A percentile compares a stretch with the other conserved stretches of the same genome.
These are phyloP conservation scores for Claviceps capensis DNA, from an alignment of 2,329 filamentous ascomycete genomes.

Conservation along the genomic window DNA sequence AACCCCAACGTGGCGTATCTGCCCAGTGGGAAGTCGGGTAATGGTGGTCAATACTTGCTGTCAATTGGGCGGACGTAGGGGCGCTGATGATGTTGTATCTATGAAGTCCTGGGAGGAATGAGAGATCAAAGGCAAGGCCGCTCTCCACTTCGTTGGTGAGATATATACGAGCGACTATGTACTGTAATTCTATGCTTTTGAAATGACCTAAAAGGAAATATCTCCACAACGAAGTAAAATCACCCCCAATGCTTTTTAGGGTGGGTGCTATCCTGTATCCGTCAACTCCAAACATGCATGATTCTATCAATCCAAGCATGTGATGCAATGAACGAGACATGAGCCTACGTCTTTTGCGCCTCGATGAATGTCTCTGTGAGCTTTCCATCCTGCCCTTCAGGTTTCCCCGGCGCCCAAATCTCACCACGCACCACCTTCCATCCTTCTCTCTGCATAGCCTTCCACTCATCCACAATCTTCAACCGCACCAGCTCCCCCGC, in stretches of 20 bases:
- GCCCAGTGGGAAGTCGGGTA: slow-evolving; percentile 58
- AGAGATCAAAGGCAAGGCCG: not conserved
- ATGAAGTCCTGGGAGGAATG: not conserved
- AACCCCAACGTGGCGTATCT: slow-evolving; percentile 97
- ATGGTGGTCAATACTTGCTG: slow-evolving; percentile 37
- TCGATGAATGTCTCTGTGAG: slow-evolving; percentile 28
- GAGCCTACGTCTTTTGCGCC: slow-evolving; percentile 1
- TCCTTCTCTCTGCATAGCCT: slow-evolving; percentile 47
- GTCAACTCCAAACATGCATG: not conserved
- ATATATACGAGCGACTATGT: slow-evolving; percentile 15
- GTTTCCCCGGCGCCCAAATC: slow-evolving; percentile 25
- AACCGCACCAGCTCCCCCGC: slow-evolving; percentile 74
- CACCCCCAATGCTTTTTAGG: not conserved
- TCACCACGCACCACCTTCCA: slow-evolving; percentile 47
- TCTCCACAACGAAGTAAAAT: too few species aligned
- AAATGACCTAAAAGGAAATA: not conserved
- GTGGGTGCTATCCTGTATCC: not conserved
- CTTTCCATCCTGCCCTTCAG: slow-evolving; percentile 7
- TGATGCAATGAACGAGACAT: not conserved
- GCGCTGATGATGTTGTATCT: slow-evolving; percentile 8
- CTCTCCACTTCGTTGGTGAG: slow-evolving; percentile 8
- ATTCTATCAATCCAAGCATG: not conserved
- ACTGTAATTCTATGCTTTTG: slow-evolving; percentile 22
- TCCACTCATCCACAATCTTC: slow-evolving; percentile 60
- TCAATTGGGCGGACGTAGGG: slow-evolving; percentile 29